A percentile compares a stretch with the other conserved stretches of the same genome.
These are phyloP conservation scores for Talaromyces sp. DNA, from an alignment of 2,329 filamentous ascomycete species.

Conservation along the genomic window DNA sequence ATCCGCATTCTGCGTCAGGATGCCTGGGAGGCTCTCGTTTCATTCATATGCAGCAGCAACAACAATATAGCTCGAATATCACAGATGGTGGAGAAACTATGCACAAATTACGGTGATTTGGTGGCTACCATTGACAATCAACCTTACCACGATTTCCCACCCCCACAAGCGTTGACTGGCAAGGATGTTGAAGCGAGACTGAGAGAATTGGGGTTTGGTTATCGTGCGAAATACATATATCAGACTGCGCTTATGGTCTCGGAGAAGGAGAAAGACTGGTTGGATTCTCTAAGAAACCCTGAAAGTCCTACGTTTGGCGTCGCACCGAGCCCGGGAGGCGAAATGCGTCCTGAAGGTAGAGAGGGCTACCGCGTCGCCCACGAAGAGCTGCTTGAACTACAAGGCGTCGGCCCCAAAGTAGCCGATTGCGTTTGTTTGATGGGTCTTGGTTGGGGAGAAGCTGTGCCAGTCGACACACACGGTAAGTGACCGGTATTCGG, in stretches of 20 bases:
- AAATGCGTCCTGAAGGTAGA: constrained; percentile 50
- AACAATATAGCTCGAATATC: constrained; percentile 96
- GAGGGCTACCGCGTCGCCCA: constrained; percentile 76
- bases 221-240: constrained; percentile 87
- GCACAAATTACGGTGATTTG: constrained; percentile 74
- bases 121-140: constrained; percentile 67
- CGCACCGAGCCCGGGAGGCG: constrained; percentile 42
- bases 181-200: constrained; percentile 75
- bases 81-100: constrained; percentile 94
- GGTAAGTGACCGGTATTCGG: constrained; percentile 38
- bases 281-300: constrained; percentile 73
- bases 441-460: constrained; percentile 92
- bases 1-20: constrained; percentile 92
- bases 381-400: constrained; percentile 69
- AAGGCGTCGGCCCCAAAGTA: constrained; percentile 93
- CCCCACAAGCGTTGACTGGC: constrained; percentile 67
- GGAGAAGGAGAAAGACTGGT: constrained; percentile 68
- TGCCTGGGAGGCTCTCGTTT: constrained; percentile 88
- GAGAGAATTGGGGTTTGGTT: constrained; percentile 84
- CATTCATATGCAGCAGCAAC: constrained; percentile 98
- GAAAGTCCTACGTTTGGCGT: constrained; percentile 60
- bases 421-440: constrained; percentile 95
- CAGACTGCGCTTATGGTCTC: constrained; percentile 76
- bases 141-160: constrained; percentile 82
- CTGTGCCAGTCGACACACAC: constrained; percentile 94